Evolutionary conservation across 2,329 filamentous ascomycete species (phyloP).

Genomic region (Salinomyces thailandicus): DNA sequence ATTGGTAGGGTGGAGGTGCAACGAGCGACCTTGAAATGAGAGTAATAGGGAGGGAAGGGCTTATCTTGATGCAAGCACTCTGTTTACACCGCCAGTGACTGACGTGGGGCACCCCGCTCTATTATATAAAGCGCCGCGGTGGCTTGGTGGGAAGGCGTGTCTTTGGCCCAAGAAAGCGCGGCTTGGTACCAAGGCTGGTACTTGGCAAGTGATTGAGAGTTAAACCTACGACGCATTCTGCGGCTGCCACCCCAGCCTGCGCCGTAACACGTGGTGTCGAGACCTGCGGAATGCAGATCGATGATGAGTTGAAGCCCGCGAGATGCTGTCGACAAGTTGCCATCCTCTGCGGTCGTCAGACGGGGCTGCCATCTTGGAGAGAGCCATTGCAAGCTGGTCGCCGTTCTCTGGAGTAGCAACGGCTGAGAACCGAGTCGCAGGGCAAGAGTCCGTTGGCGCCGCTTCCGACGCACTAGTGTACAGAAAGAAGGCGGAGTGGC

Average conservation of each 20-base stretch:
- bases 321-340: too few relatives aligned
- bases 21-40: background rate
- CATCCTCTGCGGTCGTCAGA: too few relatives aligned
- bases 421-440: background rate
- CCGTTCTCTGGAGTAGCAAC: background rate
- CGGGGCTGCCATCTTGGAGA: background rate
- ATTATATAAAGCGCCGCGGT: background rate
- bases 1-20: background rate
- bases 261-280: too few relatives aligned
- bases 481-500: background rate
- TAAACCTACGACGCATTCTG: background rate
- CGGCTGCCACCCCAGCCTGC: too few relatives aligned
- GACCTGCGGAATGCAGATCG: too few relatives aligned
- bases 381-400: background rate
- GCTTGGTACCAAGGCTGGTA: background rate
- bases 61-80: background rate
- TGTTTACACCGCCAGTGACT: background rate
- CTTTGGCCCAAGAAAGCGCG: background rate
- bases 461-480: too few relatives aligned
- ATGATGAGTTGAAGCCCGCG: too few relatives aligned
- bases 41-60: background rate
- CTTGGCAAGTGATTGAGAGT: background rate
- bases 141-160: background rate
- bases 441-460: too few relatives aligned
- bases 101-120: background rate